Conservation (phyloP, 2,329 filamentous ascomycete species). For the Pseudocercospora crystallina region DNA sequence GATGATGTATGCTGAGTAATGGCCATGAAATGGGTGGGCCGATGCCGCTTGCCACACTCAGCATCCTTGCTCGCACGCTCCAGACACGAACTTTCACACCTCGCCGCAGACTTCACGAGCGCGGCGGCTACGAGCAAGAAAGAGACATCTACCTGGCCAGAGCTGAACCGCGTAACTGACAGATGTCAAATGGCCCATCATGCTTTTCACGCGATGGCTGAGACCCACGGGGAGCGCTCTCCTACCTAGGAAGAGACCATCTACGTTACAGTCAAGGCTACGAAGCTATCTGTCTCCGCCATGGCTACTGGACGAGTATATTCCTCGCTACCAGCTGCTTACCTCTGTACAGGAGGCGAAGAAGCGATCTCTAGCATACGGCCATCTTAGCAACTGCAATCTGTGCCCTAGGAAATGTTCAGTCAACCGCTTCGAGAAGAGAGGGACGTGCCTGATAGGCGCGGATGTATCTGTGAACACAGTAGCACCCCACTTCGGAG, state of each 20-base stretch:
- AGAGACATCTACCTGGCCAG: no score
- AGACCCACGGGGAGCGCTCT: no score
- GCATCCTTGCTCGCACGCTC: no score
- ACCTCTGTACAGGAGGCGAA: constrained; percentile 67
- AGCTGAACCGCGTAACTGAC: no score
- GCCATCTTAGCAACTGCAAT: constrained; percentile 76
- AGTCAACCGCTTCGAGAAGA: constrained; percentile 77
- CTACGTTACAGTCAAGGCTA: not conserved
- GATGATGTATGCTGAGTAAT: constrained; percentile 12
- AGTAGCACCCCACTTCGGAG: constrained; percentile 82
- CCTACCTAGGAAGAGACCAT: no score
- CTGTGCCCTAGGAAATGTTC: constrained; percentile 75
- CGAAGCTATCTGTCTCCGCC: constrained; percentile 52
- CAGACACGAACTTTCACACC: no score
- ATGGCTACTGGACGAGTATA: constrained; percentile 68
- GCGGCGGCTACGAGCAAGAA: no score
- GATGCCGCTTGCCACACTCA: no score
- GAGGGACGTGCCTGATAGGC: constrained; percentile 76
- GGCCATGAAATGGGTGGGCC: not conserved
- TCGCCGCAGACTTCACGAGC: no score
- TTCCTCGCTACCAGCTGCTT: constrained; percentile 69
- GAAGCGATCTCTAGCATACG: constrained; percentile 72
- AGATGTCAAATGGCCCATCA: constrained; percentile 8
- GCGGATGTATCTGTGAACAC: constrained; percentile 75
- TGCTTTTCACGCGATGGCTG: constrained; percentile 8